Base-by-base conservation (phyloP, 2,329 filamentous ascomycete genomes). In the Trichophyton schoenleinii region DNA sequence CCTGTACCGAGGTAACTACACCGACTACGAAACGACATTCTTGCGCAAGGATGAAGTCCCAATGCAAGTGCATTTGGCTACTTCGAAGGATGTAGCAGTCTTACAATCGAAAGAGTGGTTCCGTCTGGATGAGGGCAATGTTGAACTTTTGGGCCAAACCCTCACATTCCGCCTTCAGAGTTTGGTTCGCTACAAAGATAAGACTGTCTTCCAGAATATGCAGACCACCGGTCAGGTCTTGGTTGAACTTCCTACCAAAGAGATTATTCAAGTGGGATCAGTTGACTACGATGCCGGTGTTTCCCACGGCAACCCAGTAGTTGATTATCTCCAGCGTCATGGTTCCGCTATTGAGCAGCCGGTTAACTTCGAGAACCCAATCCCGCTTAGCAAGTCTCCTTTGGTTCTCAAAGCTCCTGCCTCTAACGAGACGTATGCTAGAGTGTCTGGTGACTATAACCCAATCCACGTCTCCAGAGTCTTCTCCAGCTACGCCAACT, bases 101-200 rank as follows among this genome's bases (percentile, higher is more conserved):
- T 82, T 99, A 58, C 88, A 88, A 69, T 96, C 92, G 25, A 99
- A 99, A 83, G 88, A 97, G 74, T 99, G 94, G 94, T 96, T 99
- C 80, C 85, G 87, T 66, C 79, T 96, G 53, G 87, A 88, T 68
- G 91, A 96, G 67, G 82, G 84, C 25, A 89, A 94, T 65, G 86
- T 90, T 63, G 89, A 96, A 69, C 83, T 99, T 9, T 83, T 97
- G 22, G 89, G 91, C 64, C 89, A 99, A 79, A 97, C 91, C 3
- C 78, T 99, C 67, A 95, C 88, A 34, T 99, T 99, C 89, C 91
- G 92, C 70, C 86, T 99, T 34, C 87, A 96, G 73, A 96, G 87
- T 70, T 80, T 97, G 67, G 83, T 95, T 61, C 87, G 88, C 49
- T 97, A 91, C 85, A 96, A 96, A 85, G 95, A 95, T 80, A 88